These are phyloP conservation scores for Fusarium mangiferae DNA, from an alignment of 2,329 filamentous ascomycete genomes.

Conservation along the genomic window DNA sequence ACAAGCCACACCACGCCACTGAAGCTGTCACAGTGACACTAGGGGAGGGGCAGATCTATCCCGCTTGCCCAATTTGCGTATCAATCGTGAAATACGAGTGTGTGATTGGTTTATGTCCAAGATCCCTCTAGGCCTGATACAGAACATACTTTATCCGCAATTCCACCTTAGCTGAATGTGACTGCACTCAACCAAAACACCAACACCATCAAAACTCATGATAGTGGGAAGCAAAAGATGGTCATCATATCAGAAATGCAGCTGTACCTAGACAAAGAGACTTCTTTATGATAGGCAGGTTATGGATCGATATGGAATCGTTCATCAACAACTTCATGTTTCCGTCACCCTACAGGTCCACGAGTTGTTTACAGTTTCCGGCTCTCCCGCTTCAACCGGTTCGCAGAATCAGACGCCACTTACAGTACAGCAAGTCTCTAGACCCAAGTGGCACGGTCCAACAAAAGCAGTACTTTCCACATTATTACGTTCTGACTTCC, in stretches of 20 bases:
- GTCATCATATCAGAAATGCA: background rate
- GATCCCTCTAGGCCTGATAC: conserved; percentile 12
- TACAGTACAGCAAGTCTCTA: background rate
- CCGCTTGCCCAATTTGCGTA: conserved; percentile 31
- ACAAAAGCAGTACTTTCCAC: background rate
- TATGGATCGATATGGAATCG: background rate
- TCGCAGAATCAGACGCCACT: background rate
- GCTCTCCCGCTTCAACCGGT: background rate
- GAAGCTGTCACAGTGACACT: conserved; percentile 22
- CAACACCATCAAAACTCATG: background rate
- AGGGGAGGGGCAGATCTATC: conserved; percentile 4
- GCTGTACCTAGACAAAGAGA: background rate
- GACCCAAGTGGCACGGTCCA: background rate
- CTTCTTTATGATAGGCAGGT: too few species aligned
- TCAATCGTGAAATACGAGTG: background rate
- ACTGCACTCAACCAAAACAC: background rate
- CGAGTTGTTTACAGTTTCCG: background rate
- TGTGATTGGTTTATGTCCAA: background rate
- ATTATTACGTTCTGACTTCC: background rate
- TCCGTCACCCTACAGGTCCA: background rate
- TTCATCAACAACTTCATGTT: background rate
- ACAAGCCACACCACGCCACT: conserved; percentile 21
- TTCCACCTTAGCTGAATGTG: background rate
- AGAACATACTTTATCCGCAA: background rate
- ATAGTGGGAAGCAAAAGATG: background rate